Conservation (phyloP, 768 basidiomycete species). For the Agaricus subrufescens region DNA sequence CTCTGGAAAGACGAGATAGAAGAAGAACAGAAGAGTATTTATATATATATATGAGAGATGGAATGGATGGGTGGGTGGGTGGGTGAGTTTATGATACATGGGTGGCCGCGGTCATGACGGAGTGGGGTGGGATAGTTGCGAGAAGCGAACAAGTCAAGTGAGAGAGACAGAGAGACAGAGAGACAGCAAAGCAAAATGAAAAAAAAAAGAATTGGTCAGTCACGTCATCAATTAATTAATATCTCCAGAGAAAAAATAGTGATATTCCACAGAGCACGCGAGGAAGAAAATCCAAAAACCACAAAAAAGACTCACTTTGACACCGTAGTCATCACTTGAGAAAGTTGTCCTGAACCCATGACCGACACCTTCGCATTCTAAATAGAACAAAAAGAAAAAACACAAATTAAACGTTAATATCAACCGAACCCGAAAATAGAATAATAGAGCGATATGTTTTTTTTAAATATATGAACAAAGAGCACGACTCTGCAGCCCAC, state of each 20-base stretch:
- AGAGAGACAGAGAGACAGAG: no score
- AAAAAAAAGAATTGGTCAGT: background rate
- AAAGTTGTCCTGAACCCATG: slow-evolving; percentile 92
- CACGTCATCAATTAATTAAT: background rate
- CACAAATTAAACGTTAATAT: background rate
- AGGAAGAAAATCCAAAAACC: no score
- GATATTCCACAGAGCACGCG: no score
- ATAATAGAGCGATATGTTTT: background rate
- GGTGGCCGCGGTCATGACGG: background rate
- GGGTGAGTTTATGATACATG: no score
- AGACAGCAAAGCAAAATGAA: no score
- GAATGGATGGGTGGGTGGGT: background rate
- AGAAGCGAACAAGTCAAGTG: no score
- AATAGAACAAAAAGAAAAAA: background rate
- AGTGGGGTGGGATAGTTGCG: background rate
- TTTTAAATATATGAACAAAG: background rate
- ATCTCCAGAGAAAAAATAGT: no score
- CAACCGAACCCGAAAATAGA: background rate
- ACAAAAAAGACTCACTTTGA: slow-evolving; percentile 53
- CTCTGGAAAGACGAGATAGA: slow-evolving; percentile 37
- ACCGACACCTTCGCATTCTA: slow-evolving; percentile 92
- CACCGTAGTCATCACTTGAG: slow-evolving; percentile 88
- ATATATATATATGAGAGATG: background rate
- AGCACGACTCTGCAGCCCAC: background rate
- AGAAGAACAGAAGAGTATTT: background rate